These are phyloP conservation scores for Lachancea mirantina DNA, from an alignment of 805 yeast species.

Conservation along the genomic window DNA sequence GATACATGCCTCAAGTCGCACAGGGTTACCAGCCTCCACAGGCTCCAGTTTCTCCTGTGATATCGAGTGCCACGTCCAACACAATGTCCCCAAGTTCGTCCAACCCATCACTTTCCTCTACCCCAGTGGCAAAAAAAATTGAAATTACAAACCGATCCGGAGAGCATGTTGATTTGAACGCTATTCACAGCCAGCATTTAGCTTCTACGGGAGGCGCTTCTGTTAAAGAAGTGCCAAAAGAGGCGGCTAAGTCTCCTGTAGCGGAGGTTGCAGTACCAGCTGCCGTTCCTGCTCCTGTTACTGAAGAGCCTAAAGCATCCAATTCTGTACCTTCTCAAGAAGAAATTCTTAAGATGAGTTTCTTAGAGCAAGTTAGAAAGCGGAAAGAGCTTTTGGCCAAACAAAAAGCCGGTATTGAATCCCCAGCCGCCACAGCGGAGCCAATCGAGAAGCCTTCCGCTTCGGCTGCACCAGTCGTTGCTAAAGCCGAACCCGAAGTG, in stretches of 20 bases:
- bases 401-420: constrained; percentile 14
- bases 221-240: constrained; percentile 5
- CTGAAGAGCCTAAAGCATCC: constrained; percentile 6
- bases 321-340: constrained; percentile 9
- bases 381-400: constrained; percentile 27
- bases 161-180: constrained; percentile 25
- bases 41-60: constrained; percentile 7
- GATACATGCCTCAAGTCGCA: constrained; percentile 9
- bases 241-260: constrained; percentile 2
- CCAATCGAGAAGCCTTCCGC: constrained; percentile 2
- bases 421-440: constrained; percentile 3
- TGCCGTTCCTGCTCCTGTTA: constrained; percentile 5
- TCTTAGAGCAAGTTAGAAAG: constrained; percentile 25
- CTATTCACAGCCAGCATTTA: constrained; percentile 18
- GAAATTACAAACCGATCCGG: constrained; percentile 31
- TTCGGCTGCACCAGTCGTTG: constrained; percentile 8
- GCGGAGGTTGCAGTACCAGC: constrained; percentile 3
- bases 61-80: constrained; percentile 3
- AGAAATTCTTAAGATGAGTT: constrained; percentile 23
- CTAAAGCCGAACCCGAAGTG: constrained; percentile 4
- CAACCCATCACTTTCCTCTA: background rate
- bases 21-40: constrained; percentile 6
- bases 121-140: constrained; percentile 21
- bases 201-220: constrained; percentile 3
- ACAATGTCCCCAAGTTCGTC: background rate